Base-by-base conservation (phyloP, 2,329 filamentous ascomycete species). In the Thermomyces lanuginosus region DNA sequence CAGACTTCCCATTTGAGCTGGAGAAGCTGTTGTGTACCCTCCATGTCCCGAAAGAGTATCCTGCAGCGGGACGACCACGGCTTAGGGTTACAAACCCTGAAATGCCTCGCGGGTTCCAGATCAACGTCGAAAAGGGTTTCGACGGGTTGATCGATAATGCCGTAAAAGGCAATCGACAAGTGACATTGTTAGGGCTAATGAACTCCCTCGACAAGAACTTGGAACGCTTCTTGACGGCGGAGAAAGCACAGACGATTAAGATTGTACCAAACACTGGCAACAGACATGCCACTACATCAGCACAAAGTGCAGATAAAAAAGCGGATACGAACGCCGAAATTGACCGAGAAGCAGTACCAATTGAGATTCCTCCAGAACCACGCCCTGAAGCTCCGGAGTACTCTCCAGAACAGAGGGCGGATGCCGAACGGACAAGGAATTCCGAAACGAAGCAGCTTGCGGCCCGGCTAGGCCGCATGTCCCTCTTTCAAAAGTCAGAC, bases 1-100 rank as follows among this genome's bases (percentile, higher is more conserved):
- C 80, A 0, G 80, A 89, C 43, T 86, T 89, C 41, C 76, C 80
- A 1, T 86, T 80, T 48, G 76, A 83, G 34, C 58, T 86, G 43
- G 64, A 71, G 14, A 58, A 65, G 18, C 58, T 89, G 16, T 63
- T 77, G 21, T 84, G 77, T 45, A 60, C 69, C 22, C 54, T 89
- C 19, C 63, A 58, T 26, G 61, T 89, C 11, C 79, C 80, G 2
- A 46, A 44, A 6, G 51, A 51, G 10, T 86, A 79, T 48, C 79
- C 78, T 10, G 49, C 53, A 20, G 37, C 39, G 17, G 56, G 45
- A 21, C 55, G 55, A 15, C 72, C 79, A 19, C 57, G 54, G 9
- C 55, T 89, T 28, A 63, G 62, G 10, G 68, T 86, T 26, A 59
- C 55, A 32, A 83, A 84, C 43, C 64, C 66, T 35, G 72, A 73